Base-by-base conservation (phyloP, 2,329 filamentous ascomycete species). In the Exophiala spinifera region DNA sequence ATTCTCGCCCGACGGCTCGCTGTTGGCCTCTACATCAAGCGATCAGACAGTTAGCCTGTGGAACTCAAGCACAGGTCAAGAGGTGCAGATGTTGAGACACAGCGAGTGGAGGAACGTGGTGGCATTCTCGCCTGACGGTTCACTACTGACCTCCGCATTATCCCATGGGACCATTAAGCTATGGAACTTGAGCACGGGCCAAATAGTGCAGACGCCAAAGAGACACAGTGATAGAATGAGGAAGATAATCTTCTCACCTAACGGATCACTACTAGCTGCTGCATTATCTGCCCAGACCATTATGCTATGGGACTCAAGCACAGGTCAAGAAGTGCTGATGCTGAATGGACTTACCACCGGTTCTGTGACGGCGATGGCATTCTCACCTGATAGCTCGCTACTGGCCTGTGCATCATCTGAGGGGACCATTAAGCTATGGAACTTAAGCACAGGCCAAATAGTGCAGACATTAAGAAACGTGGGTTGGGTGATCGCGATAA, bases 181-280 rank as follows among this genome's bases (percentile, higher is more conserved):
- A 7, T 69, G 66, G 66, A 59, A 66, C 55, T 49, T 49, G 11
- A 19, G 25, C 3, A 60, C 59, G 3, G 63, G 64, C 5, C 20
- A 19, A 15, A 15, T n/a, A n/a, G n/a, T n/a, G n/a, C n/a, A n/a
- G n/a, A n/a, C n/a, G n/a, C n/a, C n/a, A n/a, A n/a, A n/a, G n/a
- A n/a, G n/a, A n/a, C n/a, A n/a, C n/a, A n/a, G n/a, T n/a, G n/a
- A n/a, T n/a, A n/a, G n/a, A n/a, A n/a, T n/a, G n/a, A n/a, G n/a
- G n/a, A n/a, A n/a, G n/a, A n/a, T n/a, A n/a, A n/a, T n/a, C n/a
- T 70, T 69, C 53, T 68, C 65, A 6, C 60, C 53, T 3, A 62
- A 67, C 46, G 55, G 63, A 17, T 57, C 57, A 15, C 42, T 56
- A 19, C 45, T 69, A 5, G 64, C 61, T 1, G 66, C 66, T 3